Percentiles rank a stretch among this genome's conserved stretches.
Evolutionary conservation across 2,329 filamentous ascomycete genomes (phyloP).

Genomic region (Claviceps fusiformis): DNA sequence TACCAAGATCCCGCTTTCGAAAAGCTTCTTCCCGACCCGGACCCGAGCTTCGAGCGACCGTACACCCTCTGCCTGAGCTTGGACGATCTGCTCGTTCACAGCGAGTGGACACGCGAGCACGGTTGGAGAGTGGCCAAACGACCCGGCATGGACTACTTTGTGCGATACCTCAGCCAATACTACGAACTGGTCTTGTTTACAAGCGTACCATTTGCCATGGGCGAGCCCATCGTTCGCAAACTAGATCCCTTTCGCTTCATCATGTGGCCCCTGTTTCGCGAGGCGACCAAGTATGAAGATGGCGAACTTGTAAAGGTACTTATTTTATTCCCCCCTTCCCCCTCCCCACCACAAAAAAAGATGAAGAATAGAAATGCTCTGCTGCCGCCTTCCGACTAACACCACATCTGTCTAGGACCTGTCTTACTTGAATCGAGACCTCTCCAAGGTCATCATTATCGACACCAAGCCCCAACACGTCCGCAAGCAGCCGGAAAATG

Average conservation of each 20-base stretch:
- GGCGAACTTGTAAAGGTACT: slow-evolving; percentile 88
- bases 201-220: slow-evolving; percentile 68
- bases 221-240: slow-evolving; percentile 80
- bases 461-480: slow-evolving; percentile 77
- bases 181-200: slow-evolving; percentile 97
- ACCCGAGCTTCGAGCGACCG: slow-evolving; percentile 68
- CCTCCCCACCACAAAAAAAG: too few relatives aligned
- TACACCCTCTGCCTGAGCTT: slow-evolving; percentile 88
- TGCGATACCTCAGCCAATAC: slow-evolving; percentile 93
- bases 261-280: slow-evolving; percentile 86
- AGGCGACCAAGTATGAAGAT: slow-evolving; percentile 94
- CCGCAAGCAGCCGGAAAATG: slow-evolving; percentile 88
- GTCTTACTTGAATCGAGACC: slow-evolving; percentile 91
- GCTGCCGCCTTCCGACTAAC: not conserved
- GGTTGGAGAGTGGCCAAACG: slow-evolving; percentile 93
- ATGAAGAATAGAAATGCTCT: not conserved
- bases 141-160: slow-evolving; percentile 91
- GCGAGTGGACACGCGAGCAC: slow-evolving; percentile 85
- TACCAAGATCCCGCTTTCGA: slow-evolving; percentile 94
- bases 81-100: slow-evolving; percentile 89
- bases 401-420: slow-evolving; percentile 50
- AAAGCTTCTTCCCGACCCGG: slow-evolving; percentile 74
- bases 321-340: not conserved
- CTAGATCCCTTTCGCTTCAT: slow-evolving; percentile 91
- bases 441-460: slow-evolving; percentile 89